Evolutionary conservation across 139 green algal species (phyloP).

Genomic region (Chlorella vulgaris): DNA sequence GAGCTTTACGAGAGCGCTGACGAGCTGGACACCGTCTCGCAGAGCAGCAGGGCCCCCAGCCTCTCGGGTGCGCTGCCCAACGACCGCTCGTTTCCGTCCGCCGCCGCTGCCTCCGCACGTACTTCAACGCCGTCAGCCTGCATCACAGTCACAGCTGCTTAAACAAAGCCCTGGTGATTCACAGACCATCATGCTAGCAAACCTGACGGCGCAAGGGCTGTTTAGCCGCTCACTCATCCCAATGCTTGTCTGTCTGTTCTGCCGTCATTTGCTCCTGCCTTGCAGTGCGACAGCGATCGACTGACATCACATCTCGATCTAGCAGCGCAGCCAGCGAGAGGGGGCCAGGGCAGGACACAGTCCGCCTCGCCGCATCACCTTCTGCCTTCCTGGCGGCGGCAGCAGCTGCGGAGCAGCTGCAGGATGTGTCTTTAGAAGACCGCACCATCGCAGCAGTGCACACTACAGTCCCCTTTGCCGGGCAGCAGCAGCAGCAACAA

Average conservation of each 20-base stretch:
- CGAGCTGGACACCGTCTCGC: not conserved
- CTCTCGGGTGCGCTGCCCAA: not conserved
- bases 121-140: too few species aligned
- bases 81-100: too few species aligned
- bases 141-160: too few species aligned
- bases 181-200: not conserved
- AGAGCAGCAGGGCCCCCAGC: constrained; percentile 1
- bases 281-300: constrained; percentile 3
- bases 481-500: not conserved
- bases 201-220: not conserved
- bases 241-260: not conserved
- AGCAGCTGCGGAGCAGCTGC: not conserved
- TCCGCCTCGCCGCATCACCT: not conserved
- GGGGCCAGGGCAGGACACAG: not conserved
- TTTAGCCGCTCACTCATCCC: not conserved
- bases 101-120: not conserved
- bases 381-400: not conserved
- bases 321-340: constrained; percentile 16
- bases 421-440: not conserved
- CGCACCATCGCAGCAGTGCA: not conserved
- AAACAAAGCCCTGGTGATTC: too few species aligned
- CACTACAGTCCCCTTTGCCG: not conserved
- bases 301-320: not conserved
- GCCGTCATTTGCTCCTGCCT: not conserved
- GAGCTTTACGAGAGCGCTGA: constrained; percentile 14